These are phyloP conservation scores for Lotus japonicus DNA, from an alignment of 306 rosid species.

Conservation along the genomic window DNA sequence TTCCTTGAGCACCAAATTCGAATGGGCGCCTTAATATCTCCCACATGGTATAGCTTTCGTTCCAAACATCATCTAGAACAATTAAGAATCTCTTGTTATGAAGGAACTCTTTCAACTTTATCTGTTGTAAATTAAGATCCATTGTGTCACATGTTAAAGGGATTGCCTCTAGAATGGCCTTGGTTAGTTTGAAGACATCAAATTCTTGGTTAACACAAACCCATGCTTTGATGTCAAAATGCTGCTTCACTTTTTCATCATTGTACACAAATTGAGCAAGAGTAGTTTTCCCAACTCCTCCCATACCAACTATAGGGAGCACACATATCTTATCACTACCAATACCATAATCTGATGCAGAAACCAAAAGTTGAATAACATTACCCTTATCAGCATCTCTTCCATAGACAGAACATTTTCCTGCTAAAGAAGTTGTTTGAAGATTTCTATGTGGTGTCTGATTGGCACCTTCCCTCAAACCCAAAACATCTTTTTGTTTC, in stretches of 20 bases:
- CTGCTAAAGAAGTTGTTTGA: neutral
- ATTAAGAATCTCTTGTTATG: neutral
- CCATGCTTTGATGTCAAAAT: neutral
- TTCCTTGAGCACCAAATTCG: neutral
- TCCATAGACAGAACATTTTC: neutral
- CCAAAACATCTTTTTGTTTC: neutral
- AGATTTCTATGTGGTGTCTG: neutral
- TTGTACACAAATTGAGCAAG: conserved; percentile 1
- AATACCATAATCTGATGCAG: neutral
- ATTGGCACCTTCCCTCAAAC: neutral
- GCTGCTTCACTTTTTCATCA: neutral
- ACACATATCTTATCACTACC: neutral
- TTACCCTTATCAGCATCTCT: neutral
- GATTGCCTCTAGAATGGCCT: neutral
- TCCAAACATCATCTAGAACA: neutral
- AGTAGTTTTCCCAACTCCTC: neutral
- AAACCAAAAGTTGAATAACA: neutral
- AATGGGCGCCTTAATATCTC: neutral
- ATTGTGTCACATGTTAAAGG: neutral
- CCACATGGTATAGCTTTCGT: neutral
- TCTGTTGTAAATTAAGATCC: neutral
- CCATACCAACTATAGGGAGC: neutral
- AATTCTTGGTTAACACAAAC: neutral
- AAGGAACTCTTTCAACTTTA: neutral
- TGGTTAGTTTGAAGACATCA: neutral